Percentiles rank a stretch among this genome's conserved stretches.
Conservation (phyloP, 208 protist genomes). For the Acanthamoeba lenticulata region DNA sequence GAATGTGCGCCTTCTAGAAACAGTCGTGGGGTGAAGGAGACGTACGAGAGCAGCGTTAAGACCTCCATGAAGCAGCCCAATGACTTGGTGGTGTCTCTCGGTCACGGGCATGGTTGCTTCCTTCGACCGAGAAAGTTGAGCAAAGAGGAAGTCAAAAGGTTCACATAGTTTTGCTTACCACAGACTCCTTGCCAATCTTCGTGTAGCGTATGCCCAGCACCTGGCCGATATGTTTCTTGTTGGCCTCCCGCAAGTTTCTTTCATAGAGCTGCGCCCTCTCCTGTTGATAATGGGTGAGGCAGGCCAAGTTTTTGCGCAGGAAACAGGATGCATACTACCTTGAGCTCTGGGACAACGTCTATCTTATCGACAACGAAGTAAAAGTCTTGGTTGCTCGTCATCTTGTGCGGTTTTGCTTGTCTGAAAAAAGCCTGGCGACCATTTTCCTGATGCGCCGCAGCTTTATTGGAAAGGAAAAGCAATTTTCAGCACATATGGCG, state of each 20-base stretch:
- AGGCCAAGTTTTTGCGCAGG: background rate
- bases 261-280: background rate
- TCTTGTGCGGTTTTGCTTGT: too few species aligned
- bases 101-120: slow-evolving; percentile 1
- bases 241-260: background rate
- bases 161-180: background rate
- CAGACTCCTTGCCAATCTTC: background rate
- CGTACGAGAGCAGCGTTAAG: background rate
- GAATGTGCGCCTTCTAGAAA: background rate
- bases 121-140: background rate
- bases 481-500: too few species aligned
- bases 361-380: background rate
- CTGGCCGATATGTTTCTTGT: background rate
- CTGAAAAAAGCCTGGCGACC: too few species aligned
- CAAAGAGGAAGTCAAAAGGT: background rate
- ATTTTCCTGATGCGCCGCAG: too few species aligned
- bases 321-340: background rate
- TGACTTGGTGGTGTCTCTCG: background rate
- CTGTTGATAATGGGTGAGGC: background rate
- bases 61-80: background rate
- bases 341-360: background rate
- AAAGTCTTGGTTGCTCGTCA: background rate
- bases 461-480: too few species aligned
- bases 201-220: slow-evolving; percentile 6
- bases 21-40: background rate